These are phyloP conservation scores for Mucor circinelloides DNA, from an alignment of 371 early-diverging fungal species.

Conservation along the genomic window DNA sequence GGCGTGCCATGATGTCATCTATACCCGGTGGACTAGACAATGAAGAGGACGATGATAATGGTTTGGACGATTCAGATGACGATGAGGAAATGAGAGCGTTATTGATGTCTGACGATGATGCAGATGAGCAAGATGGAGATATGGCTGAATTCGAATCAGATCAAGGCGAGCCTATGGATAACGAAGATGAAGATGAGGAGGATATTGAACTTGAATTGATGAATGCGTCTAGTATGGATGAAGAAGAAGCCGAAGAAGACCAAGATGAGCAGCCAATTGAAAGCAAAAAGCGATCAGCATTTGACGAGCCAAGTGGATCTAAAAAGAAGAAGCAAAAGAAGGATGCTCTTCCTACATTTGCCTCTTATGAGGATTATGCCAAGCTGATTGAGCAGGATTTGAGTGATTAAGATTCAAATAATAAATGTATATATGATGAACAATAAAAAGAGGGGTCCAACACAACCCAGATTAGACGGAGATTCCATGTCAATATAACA, in stretches of 20 bases:
- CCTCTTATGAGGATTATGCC: constrained; percentile 76
- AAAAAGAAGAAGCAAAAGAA: constrained; percentile 61
- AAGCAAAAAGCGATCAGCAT: constrained; percentile 18
- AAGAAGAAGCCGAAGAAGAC: constrained; percentile 37
- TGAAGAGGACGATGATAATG: constrained; percentile 40
- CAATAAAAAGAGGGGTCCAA: constrained; percentile 1
- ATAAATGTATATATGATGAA: not conserved
- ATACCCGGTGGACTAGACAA: constrained; percentile 66
- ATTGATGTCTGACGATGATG: constrained; percentile 47
- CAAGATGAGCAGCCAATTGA: constrained; percentile 25
- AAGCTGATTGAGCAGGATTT: constrained; percentile 34
- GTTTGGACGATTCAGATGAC: constrained; percentile 56
- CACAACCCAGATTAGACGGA: not conserved
- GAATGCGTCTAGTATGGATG: constrained; percentile 29
- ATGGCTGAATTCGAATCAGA: constrained; percentile 33
- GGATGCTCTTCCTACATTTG: constrained; percentile 67
- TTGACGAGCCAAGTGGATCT: constrained; percentile 13
- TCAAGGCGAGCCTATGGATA: constrained; percentile 54
- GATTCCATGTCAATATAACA: constrained; percentile 5
- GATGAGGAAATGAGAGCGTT: constrained; percentile 56
- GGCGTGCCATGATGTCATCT: constrained; percentile 72
- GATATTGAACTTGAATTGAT: constrained; percentile 42
- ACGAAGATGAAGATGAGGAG: constrained; percentile 22
- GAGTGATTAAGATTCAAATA: constrained; percentile 15
- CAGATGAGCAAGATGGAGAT: constrained; percentile 43